Evolutionary conservation across 306 rosid species (phyloP).

Genomic region (Spatholobus suberectus): DNA sequence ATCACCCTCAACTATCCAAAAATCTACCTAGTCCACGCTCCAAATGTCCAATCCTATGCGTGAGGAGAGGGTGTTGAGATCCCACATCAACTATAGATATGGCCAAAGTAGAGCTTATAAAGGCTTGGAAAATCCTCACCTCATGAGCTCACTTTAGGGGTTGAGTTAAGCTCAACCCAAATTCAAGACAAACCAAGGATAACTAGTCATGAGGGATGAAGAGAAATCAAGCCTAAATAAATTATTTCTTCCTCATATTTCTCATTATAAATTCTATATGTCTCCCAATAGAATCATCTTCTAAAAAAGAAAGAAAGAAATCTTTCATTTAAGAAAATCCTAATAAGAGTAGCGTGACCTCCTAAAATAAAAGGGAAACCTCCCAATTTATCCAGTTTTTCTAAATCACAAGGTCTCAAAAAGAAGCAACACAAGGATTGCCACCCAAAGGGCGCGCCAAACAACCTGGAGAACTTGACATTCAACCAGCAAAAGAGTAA

Average conservation of each 20-base stretch:
- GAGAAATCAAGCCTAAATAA: conserved; percentile 9
- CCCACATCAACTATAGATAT: neutral
- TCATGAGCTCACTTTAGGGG: neutral
- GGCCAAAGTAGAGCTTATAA: neutral
- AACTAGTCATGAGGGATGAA: conserved; percentile 18
- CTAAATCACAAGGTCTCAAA: neutral
- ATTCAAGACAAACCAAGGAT: conserved; percentile 2
- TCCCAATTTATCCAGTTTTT: neutral
- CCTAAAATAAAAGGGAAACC: neutral
- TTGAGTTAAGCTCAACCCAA: neutral
- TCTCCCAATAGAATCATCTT: neutral
- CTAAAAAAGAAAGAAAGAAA: neutral
- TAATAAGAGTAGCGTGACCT: neutral
- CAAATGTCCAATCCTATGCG: neutral
- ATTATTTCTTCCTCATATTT: neutral
- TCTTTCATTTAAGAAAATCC: neutral
- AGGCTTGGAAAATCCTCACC: neutral
- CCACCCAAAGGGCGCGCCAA: neutral
- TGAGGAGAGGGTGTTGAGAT: neutral
- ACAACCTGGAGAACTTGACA: neutral
- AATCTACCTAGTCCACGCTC: neutral
- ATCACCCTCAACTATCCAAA: neutral
- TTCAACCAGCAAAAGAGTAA: neutral
- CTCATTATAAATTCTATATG: neutral
- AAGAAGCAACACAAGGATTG: neutral